Evolutionary conservation across 768 basidiomycete species (phyloP).

Genomic region (Crepidotus variabilis): DNA sequence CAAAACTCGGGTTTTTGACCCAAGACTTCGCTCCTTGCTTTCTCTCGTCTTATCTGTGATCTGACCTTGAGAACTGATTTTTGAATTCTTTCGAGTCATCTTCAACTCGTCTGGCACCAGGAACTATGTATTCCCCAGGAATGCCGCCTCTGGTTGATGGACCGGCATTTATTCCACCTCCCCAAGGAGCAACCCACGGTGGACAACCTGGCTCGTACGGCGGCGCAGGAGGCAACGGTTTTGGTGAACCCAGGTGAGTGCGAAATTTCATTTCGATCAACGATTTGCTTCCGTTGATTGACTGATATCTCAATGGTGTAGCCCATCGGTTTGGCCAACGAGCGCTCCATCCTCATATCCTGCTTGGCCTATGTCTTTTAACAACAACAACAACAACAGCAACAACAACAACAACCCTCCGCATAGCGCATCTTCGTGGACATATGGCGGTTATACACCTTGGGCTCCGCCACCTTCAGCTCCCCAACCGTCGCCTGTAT

Average conservation of each 20-base stretch:
- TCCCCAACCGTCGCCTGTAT: constrained; percentile 13
- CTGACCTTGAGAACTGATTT: no score
- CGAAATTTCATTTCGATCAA: constrained; percentile 1
- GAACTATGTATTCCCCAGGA: constrained; percentile 1
- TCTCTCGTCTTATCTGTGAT: neutral
- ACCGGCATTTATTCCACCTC: constrained; percentile 28
- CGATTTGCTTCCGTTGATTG: neutral
- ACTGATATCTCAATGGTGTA: neutral
- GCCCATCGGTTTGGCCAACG: constrained; percentile 6
- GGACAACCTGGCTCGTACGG: constrained; percentile 25
- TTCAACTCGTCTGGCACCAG: neutral
- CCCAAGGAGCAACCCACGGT: constrained; percentile 26
- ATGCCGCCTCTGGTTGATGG: constrained; percentile 24
- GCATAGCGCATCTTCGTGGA: constrained; percentile 6
- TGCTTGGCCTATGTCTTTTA: constrained; percentile 5
- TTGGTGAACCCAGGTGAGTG: constrained; percentile 9
- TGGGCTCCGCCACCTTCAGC: constrained; percentile 15
- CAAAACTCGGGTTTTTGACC: neutral
- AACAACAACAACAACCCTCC: neutral
- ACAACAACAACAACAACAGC: neutral
- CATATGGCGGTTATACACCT: constrained; percentile 8
- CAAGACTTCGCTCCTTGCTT: neutral
- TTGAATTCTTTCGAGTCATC: no score
- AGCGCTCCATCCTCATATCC: constrained; percentile 6
- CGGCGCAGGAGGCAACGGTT: constrained; percentile 5